Conservation (phyloP, 495 filamentous ascomycete species). For the Xylaria bambusicola region DNA sequence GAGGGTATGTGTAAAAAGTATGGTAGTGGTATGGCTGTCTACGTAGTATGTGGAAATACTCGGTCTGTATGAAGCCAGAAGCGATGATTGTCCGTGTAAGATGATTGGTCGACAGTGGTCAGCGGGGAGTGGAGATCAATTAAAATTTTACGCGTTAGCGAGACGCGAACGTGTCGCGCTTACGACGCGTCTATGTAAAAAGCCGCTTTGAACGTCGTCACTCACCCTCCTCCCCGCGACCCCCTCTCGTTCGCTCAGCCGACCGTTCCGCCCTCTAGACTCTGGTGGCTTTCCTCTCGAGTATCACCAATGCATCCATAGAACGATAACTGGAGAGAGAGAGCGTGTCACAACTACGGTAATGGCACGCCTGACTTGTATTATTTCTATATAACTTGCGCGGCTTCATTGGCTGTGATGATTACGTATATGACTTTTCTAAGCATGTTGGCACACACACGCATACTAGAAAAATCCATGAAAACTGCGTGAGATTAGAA, state of each 20-base stretch:
- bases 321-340: neutral
- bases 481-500: too few relatives aligned
- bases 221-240: neutral
- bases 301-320: neutral
- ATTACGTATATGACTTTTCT: neutral
- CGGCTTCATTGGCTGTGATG: neutral
- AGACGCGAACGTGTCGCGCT: conserved; percentile 16
- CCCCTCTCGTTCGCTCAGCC: conserved; percentile 1
- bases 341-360: neutral
- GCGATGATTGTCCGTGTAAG: conserved; percentile 3
- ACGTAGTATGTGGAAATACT: too few relatives aligned
- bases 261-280: neutral
- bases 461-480: too few relatives aligned
- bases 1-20: too few relatives aligned
- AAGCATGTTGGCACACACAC: too few relatives aligned
- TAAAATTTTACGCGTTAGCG: conserved; percentile 17
- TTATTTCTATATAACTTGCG: neutral
- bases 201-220: neutral
- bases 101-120: conserved; percentile 3
- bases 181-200: conserved; percentile 6
- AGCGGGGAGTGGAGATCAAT: neutral
- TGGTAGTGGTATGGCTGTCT: too few relatives aligned
- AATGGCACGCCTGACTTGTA: neutral
- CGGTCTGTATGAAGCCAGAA: neutral
- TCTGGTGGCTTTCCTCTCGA: neutral